Evolutionary conservation across 1,139 yeast species (phyloP).

Genomic region (Yamadazyma oceani): DNA sequence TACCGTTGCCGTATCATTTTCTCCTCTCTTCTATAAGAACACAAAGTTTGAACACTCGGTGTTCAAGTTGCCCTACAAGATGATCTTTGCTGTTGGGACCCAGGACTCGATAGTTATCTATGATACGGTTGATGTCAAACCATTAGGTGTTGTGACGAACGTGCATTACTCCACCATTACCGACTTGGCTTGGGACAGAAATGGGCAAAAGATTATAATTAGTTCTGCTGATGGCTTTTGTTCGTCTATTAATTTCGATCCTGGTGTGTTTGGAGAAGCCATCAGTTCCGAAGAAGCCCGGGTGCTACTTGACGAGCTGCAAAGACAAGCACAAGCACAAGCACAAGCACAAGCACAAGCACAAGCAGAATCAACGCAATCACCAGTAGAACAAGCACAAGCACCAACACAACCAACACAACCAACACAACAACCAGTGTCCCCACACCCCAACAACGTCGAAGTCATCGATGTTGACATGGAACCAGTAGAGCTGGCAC

Average conservation of each 20-base stretch:
- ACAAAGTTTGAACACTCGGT: constrained; percentile 10
- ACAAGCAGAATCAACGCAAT: constrained; percentile 6
- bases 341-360: constrained; percentile 5
- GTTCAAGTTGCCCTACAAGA: constrained; percentile 66
- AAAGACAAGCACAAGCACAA: constrained; percentile 2
- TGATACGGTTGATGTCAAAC: constrained; percentile 68
- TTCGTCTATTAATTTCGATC: constrained; percentile 58
- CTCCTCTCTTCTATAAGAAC: constrained; percentile 57
- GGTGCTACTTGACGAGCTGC: not conserved
- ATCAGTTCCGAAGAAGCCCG: constrained; percentile 2
- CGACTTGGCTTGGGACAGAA: constrained; percentile 79
- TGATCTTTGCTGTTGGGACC: constrained; percentile 92
- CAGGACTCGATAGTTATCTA: constrained; percentile 83
- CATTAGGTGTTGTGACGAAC: constrained; percentile 74
- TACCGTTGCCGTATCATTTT: constrained; percentile 78
- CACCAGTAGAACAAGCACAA: not conserved
- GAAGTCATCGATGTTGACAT: not conserved
- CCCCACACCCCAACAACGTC: not conserved
- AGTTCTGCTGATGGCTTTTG: constrained; percentile 97
- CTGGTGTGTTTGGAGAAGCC: constrained; percentile 50
- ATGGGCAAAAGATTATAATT: constrained; percentile 69
- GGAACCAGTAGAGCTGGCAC: not conserved
- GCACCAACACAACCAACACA: not conserved
- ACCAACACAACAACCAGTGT: constrained; percentile 1
- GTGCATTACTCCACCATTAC: constrained; percentile 88